Percentiles rank a stretch among this genome's conserved stretches.
Evolutionary conservation across 768 basidiomycete species (phyloP).

Genomic region (Zangia roseola): DNA sequence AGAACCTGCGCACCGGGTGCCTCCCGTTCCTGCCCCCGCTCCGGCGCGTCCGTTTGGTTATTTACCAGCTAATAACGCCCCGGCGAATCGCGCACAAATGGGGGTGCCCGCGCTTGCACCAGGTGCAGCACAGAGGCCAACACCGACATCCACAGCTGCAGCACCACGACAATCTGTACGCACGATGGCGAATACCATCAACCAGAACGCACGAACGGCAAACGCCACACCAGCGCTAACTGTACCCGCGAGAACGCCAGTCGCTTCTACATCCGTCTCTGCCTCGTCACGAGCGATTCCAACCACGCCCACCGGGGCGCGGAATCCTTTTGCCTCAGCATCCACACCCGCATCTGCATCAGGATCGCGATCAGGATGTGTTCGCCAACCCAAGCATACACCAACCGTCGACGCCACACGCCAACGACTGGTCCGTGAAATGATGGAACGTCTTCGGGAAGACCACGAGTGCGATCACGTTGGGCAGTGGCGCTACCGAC

Average conservation of each 20-base stretch:
- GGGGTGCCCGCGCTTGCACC: no score
- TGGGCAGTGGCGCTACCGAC: conserved; percentile 40
- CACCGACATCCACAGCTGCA: no score
- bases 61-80: no score
- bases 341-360: neutral
- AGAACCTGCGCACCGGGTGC: conserved; percentile 11
- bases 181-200: neutral
- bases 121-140: no score
- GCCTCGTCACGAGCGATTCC: neutral
- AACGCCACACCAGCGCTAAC: neutral
- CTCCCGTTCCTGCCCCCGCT: neutral
- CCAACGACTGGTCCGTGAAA: conserved; percentile 28
- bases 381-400: neutral
- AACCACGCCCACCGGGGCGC: neutral
- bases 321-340: neutral
- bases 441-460: conserved; percentile 41
- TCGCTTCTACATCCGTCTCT: neutral
- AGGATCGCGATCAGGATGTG: neutral
- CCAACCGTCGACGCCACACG: neutral
- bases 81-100: no score
- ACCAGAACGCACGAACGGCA: neutral
- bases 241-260: neutral
- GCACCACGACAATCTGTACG: no score
- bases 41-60: no score
- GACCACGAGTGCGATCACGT: conserved; percentile 54